Evolutionary conservation across 106 monocot species (phyloP).

Genomic region (Phalaenopsis aphrodite): DNA sequence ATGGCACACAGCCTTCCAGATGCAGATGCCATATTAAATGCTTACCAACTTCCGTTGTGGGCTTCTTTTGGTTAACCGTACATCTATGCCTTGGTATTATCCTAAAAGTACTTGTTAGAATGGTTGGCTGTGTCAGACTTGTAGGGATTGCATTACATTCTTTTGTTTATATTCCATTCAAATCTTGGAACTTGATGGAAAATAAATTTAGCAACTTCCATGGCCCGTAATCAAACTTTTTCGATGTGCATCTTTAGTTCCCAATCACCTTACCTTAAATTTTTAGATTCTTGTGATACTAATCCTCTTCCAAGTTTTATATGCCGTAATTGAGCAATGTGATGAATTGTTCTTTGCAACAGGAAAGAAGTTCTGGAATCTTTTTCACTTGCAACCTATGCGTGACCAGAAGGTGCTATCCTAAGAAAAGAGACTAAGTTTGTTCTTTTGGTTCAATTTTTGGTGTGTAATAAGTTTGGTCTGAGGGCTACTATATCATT

Average conservation of each 20-base stretch:
- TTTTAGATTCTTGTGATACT: neutral
- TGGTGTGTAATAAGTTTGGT: neutral
- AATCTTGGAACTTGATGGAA: neutral
- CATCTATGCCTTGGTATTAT: neutral
- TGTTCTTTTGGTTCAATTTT: neutral
- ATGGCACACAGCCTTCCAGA: neutral
- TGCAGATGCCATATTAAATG: slow-evolving; percentile 5
- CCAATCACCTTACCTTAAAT: neutral
- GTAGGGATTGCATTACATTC: neutral
- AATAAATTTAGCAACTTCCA: neutral
- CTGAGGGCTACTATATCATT: neutral
- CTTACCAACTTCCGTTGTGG: neutral
- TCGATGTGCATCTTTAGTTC: neutral
- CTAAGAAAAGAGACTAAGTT: neutral
- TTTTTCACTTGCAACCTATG: slow-evolving; percentile 99
- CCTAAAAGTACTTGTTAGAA: neutral
- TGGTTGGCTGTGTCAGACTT: neutral
- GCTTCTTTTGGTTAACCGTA: neutral
- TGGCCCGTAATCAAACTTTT: neutral
- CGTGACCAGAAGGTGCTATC: slow-evolving; percentile 88
- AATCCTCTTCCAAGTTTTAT: neutral
- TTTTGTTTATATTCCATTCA: neutral
- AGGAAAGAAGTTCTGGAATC: slow-evolving; percentile 98
- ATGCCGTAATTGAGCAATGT: neutral
- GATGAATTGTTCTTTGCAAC: slow-evolving; percentile 9